These are phyloP conservation scores for Pachyrhizus erosus DNA, from an alignment of 306 rosid species.

Conservation along the genomic window DNA sequence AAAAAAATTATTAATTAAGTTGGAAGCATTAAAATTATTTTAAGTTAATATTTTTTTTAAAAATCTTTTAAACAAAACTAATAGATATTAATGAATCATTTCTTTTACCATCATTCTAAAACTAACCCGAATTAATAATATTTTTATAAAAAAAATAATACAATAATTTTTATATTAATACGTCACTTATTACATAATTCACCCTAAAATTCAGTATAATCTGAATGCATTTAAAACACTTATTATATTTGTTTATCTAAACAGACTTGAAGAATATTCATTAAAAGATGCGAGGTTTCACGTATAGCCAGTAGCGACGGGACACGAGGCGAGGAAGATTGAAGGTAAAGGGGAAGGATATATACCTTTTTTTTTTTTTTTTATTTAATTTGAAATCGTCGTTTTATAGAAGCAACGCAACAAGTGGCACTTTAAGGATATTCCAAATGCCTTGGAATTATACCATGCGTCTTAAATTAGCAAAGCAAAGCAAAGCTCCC, in stretches of 20 bases:
- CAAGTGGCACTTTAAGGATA: conserved; percentile 42
- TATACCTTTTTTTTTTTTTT: neutral
- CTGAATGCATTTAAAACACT: neutral
- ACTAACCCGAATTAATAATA: too few relatives aligned
- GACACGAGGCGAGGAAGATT: neutral
- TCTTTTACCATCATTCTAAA: too few relatives aligned
- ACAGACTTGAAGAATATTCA: neutral
- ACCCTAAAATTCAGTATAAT: too few relatives aligned
- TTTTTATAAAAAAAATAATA: too few relatives aligned
- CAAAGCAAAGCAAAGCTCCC: neutral
- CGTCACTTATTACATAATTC: too few relatives aligned
- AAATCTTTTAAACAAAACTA: too few relatives aligned
- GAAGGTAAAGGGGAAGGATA: neutral
- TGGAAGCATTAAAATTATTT: too few relatives aligned
- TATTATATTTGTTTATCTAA: neutral
- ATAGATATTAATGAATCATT: too few relatives aligned
- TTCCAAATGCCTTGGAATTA: conserved; percentile 60
- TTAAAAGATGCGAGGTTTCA: conserved; percentile 13
- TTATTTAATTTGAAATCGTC: conserved; percentile 5
- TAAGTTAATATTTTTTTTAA: too few relatives aligned
- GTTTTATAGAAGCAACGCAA: neutral
- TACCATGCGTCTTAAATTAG: conserved; percentile 51
- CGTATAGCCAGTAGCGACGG: neutral
- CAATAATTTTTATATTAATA: too few relatives aligned
- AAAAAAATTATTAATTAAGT: too few relatives aligned